Evolutionary conservation across 2,329 filamentous ascomycete species (phyloP).

Genomic region (Coleophoma cylindrospora): DNA sequence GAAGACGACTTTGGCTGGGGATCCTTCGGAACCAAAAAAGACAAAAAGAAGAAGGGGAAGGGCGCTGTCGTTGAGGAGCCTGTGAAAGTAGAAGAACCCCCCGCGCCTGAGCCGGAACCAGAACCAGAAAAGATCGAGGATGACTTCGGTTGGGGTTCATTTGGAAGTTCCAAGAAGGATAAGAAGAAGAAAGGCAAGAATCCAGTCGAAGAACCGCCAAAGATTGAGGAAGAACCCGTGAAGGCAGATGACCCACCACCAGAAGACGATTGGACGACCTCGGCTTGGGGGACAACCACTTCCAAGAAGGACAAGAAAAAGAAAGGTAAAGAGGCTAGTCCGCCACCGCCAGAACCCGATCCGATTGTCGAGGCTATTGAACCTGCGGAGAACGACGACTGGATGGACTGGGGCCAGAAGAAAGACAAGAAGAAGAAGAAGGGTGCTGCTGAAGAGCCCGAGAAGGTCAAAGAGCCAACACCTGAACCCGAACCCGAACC

Average conservation of each 20-base stretch:
- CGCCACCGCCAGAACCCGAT: slow-evolving; percentile 10
- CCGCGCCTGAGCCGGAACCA: slow-evolving; percentile 28
- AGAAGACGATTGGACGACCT: slow-evolving; percentile 20
- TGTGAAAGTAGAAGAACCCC: slow-evolving; percentile 24
- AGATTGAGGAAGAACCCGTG: slow-evolving; percentile 31
- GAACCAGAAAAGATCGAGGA: slow-evolving; percentile 24
- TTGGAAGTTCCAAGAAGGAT: slow-evolving; percentile 26
- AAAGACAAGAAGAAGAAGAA: slow-evolving; percentile 2
- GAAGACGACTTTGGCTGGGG: slow-evolving; percentile 22
- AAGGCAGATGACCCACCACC: slow-evolving; percentile 12
- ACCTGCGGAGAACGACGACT: slow-evolving; percentile 18
- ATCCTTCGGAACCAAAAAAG: slow-evolving; percentile 20
- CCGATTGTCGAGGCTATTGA: slow-evolving; percentile 19
- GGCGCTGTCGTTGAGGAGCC: slow-evolving; percentile 19
- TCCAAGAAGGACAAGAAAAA: slow-evolving; percentile 38
- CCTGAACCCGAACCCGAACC: neutral
- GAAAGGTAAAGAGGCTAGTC: slow-evolving; percentile 22
- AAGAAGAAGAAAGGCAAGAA: slow-evolving; percentile 38
- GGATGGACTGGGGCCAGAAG: slow-evolving; percentile 8
- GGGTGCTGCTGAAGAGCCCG: neutral
- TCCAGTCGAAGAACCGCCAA: slow-evolving; percentile 20
- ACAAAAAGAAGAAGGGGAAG: slow-evolving; percentile 38
- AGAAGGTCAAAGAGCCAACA: slow-evolving; percentile 13
- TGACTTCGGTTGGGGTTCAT: slow-evolving; percentile 13
- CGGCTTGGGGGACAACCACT: slow-evolving; percentile 20